Evolutionary conservation across 805 yeast species (phyloP).

Genomic region (Clavispora carvajalis): DNA sequence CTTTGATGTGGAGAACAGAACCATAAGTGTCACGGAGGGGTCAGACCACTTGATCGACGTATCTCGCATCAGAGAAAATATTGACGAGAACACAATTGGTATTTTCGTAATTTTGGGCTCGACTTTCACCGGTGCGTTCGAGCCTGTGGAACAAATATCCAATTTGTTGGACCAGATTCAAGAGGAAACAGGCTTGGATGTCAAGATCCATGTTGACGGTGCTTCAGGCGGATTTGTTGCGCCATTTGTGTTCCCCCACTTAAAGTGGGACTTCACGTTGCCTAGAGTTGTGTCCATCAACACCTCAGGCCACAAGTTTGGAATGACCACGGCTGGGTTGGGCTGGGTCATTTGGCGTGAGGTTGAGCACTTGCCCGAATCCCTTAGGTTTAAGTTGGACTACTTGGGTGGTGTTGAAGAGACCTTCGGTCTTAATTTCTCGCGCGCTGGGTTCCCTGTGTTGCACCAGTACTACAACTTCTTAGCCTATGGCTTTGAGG

Average conservation of each 20-base stretch:
- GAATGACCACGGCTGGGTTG: conserved; percentile 82
- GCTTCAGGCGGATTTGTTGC: conserved; percentile 90
- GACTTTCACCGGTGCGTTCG: conserved; percentile 91
- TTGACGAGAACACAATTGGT: conserved; percentile 93
- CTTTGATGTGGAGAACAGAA: conserved; percentile 83
- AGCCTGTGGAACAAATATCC: conserved; percentile 59
- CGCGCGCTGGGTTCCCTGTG: conserved; percentile 90
- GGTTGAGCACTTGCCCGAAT: conserved; percentile 57
- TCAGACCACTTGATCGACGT: conserved; percentile 64
- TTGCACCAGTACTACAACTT: conserved; percentile 83
- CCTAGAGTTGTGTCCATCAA: conserved; percentile 79
- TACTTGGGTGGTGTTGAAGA: conserved; percentile 88
- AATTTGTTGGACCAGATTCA: conserved; percentile 67
- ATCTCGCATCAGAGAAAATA: conserved; percentile 50
- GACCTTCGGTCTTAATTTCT: conserved; percentile 80
- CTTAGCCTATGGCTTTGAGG: conserved; percentile 62
- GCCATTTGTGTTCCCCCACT: conserved; percentile 72
- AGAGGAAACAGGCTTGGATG: conserved; percentile 55
- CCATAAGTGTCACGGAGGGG: conserved; percentile 58
- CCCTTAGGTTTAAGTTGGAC: conserved; percentile 69
- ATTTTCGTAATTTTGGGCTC: conserved; percentile 84
- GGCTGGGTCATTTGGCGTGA: conserved; percentile 91
- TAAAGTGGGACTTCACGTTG: conserved; percentile 78
- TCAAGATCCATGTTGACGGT: conserved; percentile 91
- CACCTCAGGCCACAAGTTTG: conserved; percentile 91